phyloP scores from a whole-genome alignment of 2,329 filamentous ascomycete genomes.

The Phialemoniopsis sp. region DNA sequence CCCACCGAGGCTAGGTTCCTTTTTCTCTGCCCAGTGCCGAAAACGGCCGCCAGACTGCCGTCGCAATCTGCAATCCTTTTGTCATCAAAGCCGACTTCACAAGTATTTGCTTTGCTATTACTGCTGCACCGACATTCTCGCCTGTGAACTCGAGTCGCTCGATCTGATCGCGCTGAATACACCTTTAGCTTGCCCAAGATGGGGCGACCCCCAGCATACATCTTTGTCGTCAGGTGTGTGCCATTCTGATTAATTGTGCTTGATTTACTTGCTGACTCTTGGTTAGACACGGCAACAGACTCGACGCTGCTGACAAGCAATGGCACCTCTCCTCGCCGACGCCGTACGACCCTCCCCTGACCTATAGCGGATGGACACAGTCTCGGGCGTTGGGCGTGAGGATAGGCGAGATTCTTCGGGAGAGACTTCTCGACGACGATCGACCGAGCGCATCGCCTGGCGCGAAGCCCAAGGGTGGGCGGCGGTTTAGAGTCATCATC shows the following conservation, averaged over 20 bases:
- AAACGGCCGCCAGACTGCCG: no score
- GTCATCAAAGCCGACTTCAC: no score
- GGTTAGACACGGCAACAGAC: constrained; percentile 78
- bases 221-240: constrained; percentile 45
- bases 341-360: constrained; percentile 92
- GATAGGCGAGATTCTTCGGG: constrained; percentile 69
- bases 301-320: constrained; percentile 90
- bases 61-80: no score
- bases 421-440: constrained; percentile 40
- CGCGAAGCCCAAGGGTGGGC: constrained; percentile 22
- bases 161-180: no score
- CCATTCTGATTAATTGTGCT: neutral
- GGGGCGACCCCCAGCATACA: constrained; percentile 43
- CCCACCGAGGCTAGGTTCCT: no score
- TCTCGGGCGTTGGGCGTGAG: constrained; percentile 75
- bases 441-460: constrained; percentile 17
- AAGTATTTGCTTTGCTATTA: no score
- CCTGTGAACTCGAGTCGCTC: no score
- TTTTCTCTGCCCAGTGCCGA: no score
- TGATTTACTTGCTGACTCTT: neutral
- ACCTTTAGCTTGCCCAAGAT: constrained; percentile 17
- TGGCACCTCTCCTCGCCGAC: constrained; percentile 93
- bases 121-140: no score
- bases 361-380: constrained; percentile 91
- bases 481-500: constrained; percentile 74